Percentiles rank a stretch among this genome's conserved stretches.
Evolutionary conservation across 176 grass and related monocot species (phyloP).

Genomic region (Themeda triandra): DNA sequence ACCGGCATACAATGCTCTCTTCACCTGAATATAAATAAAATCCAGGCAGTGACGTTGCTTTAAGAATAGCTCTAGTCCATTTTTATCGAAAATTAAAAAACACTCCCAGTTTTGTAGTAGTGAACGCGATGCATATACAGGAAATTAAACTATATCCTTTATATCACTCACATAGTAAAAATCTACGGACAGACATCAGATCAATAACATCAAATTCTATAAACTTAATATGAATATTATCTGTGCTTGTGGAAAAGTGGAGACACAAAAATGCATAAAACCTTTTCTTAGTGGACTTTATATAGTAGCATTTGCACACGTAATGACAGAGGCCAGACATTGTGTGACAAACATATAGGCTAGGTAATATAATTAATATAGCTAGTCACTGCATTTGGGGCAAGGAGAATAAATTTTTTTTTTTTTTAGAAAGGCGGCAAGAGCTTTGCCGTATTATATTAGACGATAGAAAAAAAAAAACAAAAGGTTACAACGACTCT

Average conservation of each 20-base stretch:
- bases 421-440: no score
- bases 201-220: conserved; percentile 20
- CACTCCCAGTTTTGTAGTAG: background rate
- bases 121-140: background rate
- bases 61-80: no score
- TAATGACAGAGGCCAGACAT: conserved; percentile 21
- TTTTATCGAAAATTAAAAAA: no score
- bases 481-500: no score
- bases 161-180: conserved; percentile 28
- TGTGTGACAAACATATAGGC: conserved; percentile 1
- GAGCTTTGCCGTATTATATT: no score
- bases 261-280: conserved; percentile 21
- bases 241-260: conserved; percentile 11
- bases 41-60: no score
- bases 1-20: no score
- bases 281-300: conserved; percentile 1
- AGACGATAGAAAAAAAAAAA: no score
- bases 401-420: conserved; percentile 21
- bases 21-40: no score
- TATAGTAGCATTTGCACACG: conserved; percentile 27
- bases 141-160: conserved; percentile 31
- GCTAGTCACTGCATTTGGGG: conserved; percentile 19
- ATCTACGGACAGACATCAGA: conserved; percentile 29
- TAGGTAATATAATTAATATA: conserved; percentile 2
- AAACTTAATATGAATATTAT: conserved; percentile 23